Evolutionary conservation across 2,329 filamentous ascomycete genomes (phyloP), one percentile per base, ranked within the genome.

Genomic region (Trichoderma atrobrunneum): DNA sequence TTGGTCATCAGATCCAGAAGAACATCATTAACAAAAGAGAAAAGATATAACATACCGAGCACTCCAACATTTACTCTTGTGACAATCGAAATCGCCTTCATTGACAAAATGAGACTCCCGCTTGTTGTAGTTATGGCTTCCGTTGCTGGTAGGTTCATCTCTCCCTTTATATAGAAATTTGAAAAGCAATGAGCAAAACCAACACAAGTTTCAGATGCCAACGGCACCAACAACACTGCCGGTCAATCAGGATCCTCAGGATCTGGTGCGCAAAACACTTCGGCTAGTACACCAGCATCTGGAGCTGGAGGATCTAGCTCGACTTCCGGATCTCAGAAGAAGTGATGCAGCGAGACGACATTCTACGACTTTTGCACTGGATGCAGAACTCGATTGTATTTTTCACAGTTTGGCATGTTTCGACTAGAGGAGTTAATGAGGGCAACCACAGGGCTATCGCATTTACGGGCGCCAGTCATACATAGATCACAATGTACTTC

Each of bases 121-220:
- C 66, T 70, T 36, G 66, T 70, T 26, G 66, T 70, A 10, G 66
- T 70, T 36, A 70, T 70, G 66, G 66, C 66, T 36, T 70, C 66
- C 10, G 57, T 70, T 10, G 66, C 66, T n/a, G 66, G 66, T 21
- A 54, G 24, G 66, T 62, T 43, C 18, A 24, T 3, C 24, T 48
- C 65, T 60, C 3, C 18, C 32, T 7, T 48, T 51, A 34, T 26
- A 43, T 7, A n/a, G 7, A n/a, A 1, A 16, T 32, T 11, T 32
- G 16, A 8, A 18, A 12, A 28, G 7, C n/a, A 18, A 16, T n/a
- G 36, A 18, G 2, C 5, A 5, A 1, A 54, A 8, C 57, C 54
- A 70, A 70, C 57, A 28, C 0, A 5, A 7, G 10, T 62, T 16
- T 51, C 39, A 70, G 66, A 70, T 34, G 66, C 66, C 57, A 70